These are phyloP conservation scores for Epichloe aotearoae DNA, from an alignment of 2,329 filamentous ascomycete genomes.

Conservation along the genomic window DNA sequence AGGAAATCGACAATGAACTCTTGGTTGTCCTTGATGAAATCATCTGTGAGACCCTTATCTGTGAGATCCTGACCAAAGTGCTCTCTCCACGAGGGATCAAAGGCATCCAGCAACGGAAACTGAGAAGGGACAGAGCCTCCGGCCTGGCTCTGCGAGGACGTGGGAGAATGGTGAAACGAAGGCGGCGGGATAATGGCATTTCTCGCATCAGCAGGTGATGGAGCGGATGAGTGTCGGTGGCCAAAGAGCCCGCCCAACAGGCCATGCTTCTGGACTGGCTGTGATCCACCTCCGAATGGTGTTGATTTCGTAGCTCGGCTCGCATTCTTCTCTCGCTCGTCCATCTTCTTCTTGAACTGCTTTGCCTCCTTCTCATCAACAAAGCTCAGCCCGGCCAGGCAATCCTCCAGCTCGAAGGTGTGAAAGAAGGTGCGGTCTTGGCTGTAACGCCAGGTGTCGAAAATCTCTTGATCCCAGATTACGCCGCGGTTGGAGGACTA, in stretches of 20 bases:
- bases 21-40: conserved; percentile 55
- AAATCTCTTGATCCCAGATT: conserved; percentile 96
- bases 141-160: conserved; percentile 34
- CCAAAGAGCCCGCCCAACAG: conserved; percentile 50
- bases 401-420: conserved; percentile 90
- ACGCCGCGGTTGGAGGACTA: conserved; percentile 70
- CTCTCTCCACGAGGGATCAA: conserved; percentile 51
- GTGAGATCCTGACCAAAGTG: conserved; percentile 52
- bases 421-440: conserved; percentile 97
- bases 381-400: conserved; percentile 80
- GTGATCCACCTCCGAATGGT: conserved; percentile 49
- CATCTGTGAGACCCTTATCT: conserved; percentile 49
- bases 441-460: conserved; percentile 88
- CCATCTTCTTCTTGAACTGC: conserved; percentile 94
- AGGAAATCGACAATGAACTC: conserved; percentile 56
- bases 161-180: conserved; percentile 23
- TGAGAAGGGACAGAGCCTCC: conserved; percentile 35
- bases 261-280: conserved; percentile 27
- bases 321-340: conserved; percentile 89
- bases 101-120: conserved; percentile 48
- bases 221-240: conserved; percentile 45
- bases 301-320: conserved; percentile 74
- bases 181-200: conserved; percentile 20
- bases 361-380: conserved; percentile 95
- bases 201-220: conserved; percentile 43